Evolutionary conservation across 768 basidiomycete genomes (phyloP), one percentile per base, ranked within the genome.

Genomic region (Infundibulicybe gibba): DNA sequence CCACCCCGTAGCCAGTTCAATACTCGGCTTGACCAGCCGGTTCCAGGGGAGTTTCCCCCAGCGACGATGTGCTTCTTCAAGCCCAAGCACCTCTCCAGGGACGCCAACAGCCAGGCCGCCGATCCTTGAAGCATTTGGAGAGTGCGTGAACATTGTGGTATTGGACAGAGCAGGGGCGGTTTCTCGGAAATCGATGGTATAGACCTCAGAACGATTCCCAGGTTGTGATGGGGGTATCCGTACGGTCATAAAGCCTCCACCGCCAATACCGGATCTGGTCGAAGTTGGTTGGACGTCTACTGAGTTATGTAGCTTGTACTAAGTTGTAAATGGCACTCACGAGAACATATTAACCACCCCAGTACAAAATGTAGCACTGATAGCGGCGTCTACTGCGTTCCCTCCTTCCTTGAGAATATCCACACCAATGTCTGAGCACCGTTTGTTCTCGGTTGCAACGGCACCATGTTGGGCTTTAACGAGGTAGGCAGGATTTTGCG

Each of bases 321-420:
- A n/a, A n/a, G n/a, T n/a, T n/a, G n/a, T n/a, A n/a, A n/a, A n/a
- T n/a, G 8, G 25, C 25, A 75, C 81, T 60, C 58, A 93, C 76
- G 90, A 90, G 62, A 94, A 97, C 83, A 91, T 91, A 62, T 93
- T 94, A 43, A 92, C 80, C 2, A 90, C 85, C 5, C 89, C 87
- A 31, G 70, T 69, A 60, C 95, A 97, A 19, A 97, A 70, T 0
- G 85, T 80, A 0, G 88, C 76, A 16, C 83, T 79, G 20, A 79
- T 68, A 5, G 57, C 55, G 44, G 76, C 70, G 49, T 79, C 77
- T n/a, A 74, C 71, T 0, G 76, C 76, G 35, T 63, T 72, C 1
- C 77, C 77, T 9, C 74, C 74, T 5, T 63, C 60, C 44, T 63
- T 61, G 30, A 75, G 52, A 19, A 70, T 65, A 12, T 65, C 62